phyloP scores from a whole-genome alignment of 331 rosid genomes.

The Malus hybrid region DNA sequence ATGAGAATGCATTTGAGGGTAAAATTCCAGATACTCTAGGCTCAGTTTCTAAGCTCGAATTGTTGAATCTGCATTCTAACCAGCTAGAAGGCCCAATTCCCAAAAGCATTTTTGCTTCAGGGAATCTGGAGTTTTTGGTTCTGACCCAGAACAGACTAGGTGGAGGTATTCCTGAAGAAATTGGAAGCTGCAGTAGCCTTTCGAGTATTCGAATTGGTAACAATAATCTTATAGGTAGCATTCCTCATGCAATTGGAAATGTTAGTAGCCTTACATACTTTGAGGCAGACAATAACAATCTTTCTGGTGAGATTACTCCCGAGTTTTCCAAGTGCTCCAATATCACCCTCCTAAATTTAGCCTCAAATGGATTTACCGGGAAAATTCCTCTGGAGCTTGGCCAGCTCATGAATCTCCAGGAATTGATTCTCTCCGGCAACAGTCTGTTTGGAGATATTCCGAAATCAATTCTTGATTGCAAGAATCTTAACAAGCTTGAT shows the following conservation, averaged over 20 bases:
- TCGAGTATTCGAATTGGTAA: conserved; percentile 78
- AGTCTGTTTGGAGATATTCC: conserved; percentile 80
- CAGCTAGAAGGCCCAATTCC: conserved; percentile 82
- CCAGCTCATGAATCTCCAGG: conserved; percentile 83
- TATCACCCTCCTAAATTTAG: conserved; percentile 87
- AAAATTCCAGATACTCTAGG: conserved; percentile 74
- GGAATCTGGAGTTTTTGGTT: conserved; percentile 77
- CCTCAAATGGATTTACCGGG: conserved; percentile 85
- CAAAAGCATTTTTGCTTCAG: conserved; percentile 61
- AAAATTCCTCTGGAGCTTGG: conserved; percentile 71
- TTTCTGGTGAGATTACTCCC: conserved; percentile 65
- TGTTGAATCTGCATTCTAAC: conserved; percentile 89
- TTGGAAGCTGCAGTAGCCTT: conserved; percentile 76
- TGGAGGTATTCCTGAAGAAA: conserved; percentile 65
- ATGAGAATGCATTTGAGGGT: conserved; percentile 78
- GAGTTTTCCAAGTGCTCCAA: conserved; percentile 72
- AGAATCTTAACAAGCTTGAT: conserved; percentile 90
- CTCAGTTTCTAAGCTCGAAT: conserved; percentile 50
- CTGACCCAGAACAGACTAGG: conserved; percentile 78
- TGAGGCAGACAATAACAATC: conserved; percentile 83
- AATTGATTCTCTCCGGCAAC: conserved; percentile 80
- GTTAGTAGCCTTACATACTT: conserved; percentile 92
- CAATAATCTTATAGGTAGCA: conserved; percentile 58
- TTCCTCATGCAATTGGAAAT: conserved; percentile 84
- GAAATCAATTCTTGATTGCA: conserved; percentile 57